Base-by-base conservation (phyloP, 2,329 filamentous ascomycete genomes). In the Ophiostoma angusticollis region DNA sequence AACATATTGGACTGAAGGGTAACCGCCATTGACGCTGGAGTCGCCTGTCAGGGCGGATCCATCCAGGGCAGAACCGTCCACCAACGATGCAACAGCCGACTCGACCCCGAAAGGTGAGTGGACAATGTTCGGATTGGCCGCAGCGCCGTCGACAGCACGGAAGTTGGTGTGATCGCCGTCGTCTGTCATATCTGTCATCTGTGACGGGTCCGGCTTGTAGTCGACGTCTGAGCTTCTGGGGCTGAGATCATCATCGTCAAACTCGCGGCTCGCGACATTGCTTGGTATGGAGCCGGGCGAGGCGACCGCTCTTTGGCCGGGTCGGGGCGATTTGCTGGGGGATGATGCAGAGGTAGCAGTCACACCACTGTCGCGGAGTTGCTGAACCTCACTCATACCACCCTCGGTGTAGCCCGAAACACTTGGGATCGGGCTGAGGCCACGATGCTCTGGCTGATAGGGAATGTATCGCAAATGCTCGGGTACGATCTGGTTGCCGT, bases 341-440 rank as follows among this genome's bases (percentile, higher is more conserved):
- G 80, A 81, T 1, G 78, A 77, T 16, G 62, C 63, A 3, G 59
- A 57, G 13, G 56, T 57, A 12, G 65, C 67, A 31, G 68, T 68
- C 23, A 70, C 60, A 41, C 66, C 60, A 1, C 75, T 74, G 42
- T 78, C 69, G 35, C 72, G 72, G 50, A 71, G 72, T 22, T 61
- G 60, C 24, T 68, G 67, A 21, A 63, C 61, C 45, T 78, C 70
- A 50, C 67, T 78, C 5, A 37, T 19, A 38, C 75, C 75, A 33
- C 76, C 74, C 50, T 86, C 78, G 4, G 75, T 80, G 51, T 86
- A 89, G 45, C 87, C 91, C 9, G 85, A 89, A 13, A 94, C 84
- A 51, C 87, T 95, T 49, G 91, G 87, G 43, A 93, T 87, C 0
- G 89, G 89, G 54, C 87, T 95, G 35, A 93, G 61, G 9, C 78